A percentile compares a stretch with the other conserved stretches of the same genome.
These are phyloP conservation scores for Globisporangium acanthophoron DNA, from an alignment of 352 stramenopile species.

Conservation along the genomic window DNA sequence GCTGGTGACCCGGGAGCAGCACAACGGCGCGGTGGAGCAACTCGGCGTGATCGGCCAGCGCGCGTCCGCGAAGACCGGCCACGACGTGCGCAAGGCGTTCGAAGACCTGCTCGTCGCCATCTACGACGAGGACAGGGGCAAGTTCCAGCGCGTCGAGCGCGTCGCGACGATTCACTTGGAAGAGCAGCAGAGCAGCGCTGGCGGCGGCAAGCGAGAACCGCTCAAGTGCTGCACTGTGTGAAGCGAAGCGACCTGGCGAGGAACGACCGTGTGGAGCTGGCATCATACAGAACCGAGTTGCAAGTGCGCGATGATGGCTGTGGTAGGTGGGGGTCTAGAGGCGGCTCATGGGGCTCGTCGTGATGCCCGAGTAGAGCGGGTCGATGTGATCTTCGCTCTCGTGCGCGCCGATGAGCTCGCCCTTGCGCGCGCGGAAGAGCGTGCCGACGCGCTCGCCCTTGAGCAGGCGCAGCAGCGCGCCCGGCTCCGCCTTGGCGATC, in stretches of 20 bases:
- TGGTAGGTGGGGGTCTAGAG: neutral
- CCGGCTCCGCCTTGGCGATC: slow-evolving; percentile 58
- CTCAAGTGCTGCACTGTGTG: slow-evolving; percentile 9
- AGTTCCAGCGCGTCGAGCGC: slow-evolving; percentile 31
- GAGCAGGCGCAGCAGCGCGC: slow-evolving; percentile 54
- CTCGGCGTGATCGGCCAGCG: slow-evolving; percentile 47
- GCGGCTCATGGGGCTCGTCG: slow-evolving; percentile 10
- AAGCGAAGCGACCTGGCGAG: neutral
- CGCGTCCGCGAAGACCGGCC: slow-evolving; percentile 61
- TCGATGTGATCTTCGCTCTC: slow-evolving; percentile 53
- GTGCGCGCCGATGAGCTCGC: slow-evolving; percentile 37
- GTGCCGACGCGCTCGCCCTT: slow-evolving; percentile 67
- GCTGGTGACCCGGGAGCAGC: slow-evolving; percentile 30
- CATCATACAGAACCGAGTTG: neutral
- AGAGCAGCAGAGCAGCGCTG: slow-evolving; percentile 2
- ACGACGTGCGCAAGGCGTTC: slow-evolving; percentile 62
- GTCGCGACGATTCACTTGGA: slow-evolving; percentile 35
- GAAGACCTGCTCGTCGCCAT: slow-evolving; percentile 68
- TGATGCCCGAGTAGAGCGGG: slow-evolving; percentile 64
- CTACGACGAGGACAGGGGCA: slow-evolving; percentile 56
- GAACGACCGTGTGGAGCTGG: neutral
- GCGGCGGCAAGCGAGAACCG: slow-evolving; percentile 6
- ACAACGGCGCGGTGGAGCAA: slow-evolving; percentile 32
- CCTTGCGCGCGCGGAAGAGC: slow-evolving; percentile 43
- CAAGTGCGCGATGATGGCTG: neutral